Evolutionary conservation across 768 basidiomycete genomes (phyloP), one percentile per base, ranked within the genome.

Genomic region (Amanita muscaria): DNA sequence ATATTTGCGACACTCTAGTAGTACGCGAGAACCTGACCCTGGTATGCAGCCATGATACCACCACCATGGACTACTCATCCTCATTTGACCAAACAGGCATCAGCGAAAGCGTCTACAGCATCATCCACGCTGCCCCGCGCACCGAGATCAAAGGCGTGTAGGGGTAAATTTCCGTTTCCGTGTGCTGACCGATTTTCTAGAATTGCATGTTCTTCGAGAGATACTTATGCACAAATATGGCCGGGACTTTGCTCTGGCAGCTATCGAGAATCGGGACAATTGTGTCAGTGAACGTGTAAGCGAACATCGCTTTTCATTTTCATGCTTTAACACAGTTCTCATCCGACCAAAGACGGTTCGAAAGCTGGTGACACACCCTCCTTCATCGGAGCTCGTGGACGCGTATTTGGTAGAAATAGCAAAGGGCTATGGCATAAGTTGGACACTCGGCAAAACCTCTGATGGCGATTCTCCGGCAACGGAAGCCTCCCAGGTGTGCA

Each of bases 201-300:
- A 97, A 59, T 74, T 99, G 30, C 88, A 96, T 52, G 68, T 90
- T 29, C 64, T 97, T 41, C 81, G 96, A 44, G 93, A 98, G 60
- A 77, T 97, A 59, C 74, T 99, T 47, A 88, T 93, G 85, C 88
- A 92, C 60, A 96, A 96, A 65, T 96, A 82, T 59, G 92, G 94
- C 14, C 80, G 94, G 16, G 89, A 92, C 37, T 98, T 88, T 60
- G 79, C 92, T 12, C 52, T 81, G 14, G 74, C 77, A n/a, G 80
- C 87, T 2, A 87, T 91, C 74, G 88, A 92, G 60, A 92, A 94
- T 60, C 76, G 71, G 34, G 80, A 85, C 52, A 68, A 70, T 12
- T 80, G 82, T 62, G 93, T 99, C 34, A 87, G 79, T 51, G 79
- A 84, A 39, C 79, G 96, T 49, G 89, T 90, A 64, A 64, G 80